Evolutionary conservation across 139 green algal species (phyloP).

Genomic region (Mesotaenium endlicherianum): DNA sequence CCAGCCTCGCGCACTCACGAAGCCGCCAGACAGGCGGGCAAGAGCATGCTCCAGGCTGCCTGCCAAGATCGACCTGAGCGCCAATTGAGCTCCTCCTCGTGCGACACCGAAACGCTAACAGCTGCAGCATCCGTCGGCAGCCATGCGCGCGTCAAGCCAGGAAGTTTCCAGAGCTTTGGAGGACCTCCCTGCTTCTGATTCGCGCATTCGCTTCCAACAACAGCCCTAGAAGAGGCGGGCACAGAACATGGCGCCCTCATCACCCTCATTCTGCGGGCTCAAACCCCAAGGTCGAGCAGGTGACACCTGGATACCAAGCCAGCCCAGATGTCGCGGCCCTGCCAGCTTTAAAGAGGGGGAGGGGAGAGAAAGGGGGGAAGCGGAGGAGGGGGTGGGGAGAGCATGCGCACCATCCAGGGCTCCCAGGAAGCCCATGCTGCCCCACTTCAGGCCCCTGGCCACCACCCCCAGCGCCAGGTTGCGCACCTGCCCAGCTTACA

Average conservation of each 20-base stretch:
- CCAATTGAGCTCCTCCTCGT: no score
- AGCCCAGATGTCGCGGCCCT: background rate
- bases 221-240: background rate
- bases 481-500: slow-evolving; percentile 28
- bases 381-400: background rate
- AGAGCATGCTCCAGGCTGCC: background rate
- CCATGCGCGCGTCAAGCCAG: no score
- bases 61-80: no score
- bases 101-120: no score
- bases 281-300: background rate
- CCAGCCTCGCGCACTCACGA: background rate
- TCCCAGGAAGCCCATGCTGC: background rate
- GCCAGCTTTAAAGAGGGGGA: background rate
- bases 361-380: background rate
- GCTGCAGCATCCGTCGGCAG: no score
- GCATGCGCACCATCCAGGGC: slow-evolving; percentile 17
- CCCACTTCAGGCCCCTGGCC: slow-evolving; percentile 66
- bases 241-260: background rate
- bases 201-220: background rate
- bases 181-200: no score
- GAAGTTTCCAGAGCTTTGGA: no score
- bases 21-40: background rate
- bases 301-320: background rate
- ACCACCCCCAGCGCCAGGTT: slow-evolving; percentile 79
- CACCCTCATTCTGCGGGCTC: background rate